Base-by-base conservation (phyloP, 257 asterid genomes). In the Leptodermis oblonga region DNA sequence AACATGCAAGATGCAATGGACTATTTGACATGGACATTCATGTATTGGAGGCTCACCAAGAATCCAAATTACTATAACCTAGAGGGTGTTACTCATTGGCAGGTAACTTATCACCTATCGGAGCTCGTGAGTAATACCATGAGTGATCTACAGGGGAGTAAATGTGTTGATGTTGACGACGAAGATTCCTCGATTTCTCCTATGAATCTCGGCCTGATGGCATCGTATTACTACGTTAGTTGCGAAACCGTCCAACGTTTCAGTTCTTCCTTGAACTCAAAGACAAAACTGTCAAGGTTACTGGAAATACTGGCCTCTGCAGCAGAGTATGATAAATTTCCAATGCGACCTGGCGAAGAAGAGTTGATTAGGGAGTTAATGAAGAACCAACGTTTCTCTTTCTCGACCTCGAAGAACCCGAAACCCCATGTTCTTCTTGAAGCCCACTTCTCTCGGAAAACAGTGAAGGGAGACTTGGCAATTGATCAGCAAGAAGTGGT, bases 1-100 rank as follows among this genome's bases (percentile, higher is more conserved):
- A 81, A 77, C 75, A 81, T 77, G 80, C 85, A 81, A 75, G 85
- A 81, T 43, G 82, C 85, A 0, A 82, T 81, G 28, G 85, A 81
- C 70, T 81, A 81, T 36, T 68, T 81, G 9, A 78, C 82, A 12
- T 81, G 85, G 85, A 77, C 85, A 14, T 78, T 81, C 74, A 77
- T 81, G 85, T 81, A 80, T 43, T 70, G 85, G 41, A 70, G 85
- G 69, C 78, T 80, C 28, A 72, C 85, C 45, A 82, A 77, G 78
- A 81, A 81, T 23, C 85, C 85, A 33, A 81, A 81, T 56, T 81
- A 81, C 74, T 81, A 77, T 64, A 81, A 81, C 59, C 67, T 81
- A 65, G 82, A 77, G 78, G 85, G 85, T 59, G 85, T 74, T 64
- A 74, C 76, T 72, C 80, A 74, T 48, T 64, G 80, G 73, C 82